Conservation (phyloP, 2,329 filamentous ascomycete genomes). For the Neopestalotiopsis rosae region DNA sequence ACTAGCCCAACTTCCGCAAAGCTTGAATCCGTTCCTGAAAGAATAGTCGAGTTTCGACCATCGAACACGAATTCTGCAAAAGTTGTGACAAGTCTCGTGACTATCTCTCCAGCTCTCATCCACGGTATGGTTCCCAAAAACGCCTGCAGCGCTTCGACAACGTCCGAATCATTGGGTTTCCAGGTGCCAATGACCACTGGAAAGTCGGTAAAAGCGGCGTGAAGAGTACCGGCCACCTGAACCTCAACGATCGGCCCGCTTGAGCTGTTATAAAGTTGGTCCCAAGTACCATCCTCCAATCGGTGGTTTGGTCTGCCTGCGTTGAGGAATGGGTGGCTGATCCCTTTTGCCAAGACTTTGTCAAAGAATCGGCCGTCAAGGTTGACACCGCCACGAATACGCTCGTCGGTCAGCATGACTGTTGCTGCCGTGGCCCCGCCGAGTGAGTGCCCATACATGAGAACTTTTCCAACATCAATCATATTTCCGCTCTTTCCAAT, state of each 20-base stretch:
- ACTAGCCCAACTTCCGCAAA: not conserved
- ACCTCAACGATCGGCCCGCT: conserved; percentile 32
- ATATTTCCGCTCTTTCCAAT: not conserved
- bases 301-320: conserved; percentile 37
- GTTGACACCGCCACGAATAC: conserved; percentile 17
- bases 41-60: not conserved
- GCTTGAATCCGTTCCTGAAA: not conserved
- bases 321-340: conserved; percentile 36
- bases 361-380: conserved; percentile 25
- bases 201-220: conserved; percentile 40
- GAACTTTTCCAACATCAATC: conserved; percentile 13
- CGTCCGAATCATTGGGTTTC: conserved; percentile 19
- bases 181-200: conserved; percentile 4
- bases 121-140: conserved; percentile 5
- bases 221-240: conserved; percentile 30
- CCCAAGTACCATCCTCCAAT: conserved; percentile 38
- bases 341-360: conserved; percentile 33
- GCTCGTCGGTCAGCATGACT: conserved; percentile 11
- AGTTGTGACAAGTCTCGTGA: not conserved
- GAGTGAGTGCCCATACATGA: conserved; percentile 21
- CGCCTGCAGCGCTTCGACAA: not conserved
- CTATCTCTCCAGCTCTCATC: not conserved
- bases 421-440: conserved; percentile 18
- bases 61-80: not conserved
- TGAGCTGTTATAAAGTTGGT: conserved; percentile 33